Base-by-base conservation (phyloP, 192 early-diverging fungal species). In the Backusella mclennaniae region DNA sequence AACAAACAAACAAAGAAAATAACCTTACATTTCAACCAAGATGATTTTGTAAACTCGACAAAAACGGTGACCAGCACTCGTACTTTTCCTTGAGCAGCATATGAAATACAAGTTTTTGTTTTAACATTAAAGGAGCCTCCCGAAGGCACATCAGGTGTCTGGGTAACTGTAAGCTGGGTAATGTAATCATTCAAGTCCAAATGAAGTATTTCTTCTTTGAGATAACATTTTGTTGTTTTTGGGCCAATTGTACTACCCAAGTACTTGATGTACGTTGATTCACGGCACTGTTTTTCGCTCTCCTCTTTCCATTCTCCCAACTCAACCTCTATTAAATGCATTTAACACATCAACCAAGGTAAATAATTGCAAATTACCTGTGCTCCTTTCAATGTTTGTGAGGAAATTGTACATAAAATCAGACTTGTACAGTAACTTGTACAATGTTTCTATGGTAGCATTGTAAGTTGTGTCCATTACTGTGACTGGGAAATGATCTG, bases 71-170 rank as follows among this genome's bases (percentile, higher is more conserved):
- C 83, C 36, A 90, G 78, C 8, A 90, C 79, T 29, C 83, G 80
- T 36, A 82, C 75, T 44, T 83, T 69, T 35, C 75, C 83, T 17
- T 77, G 44, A 9, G 85, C 85, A 6, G 84, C 84, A 77, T 84
- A 86, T 52, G 86, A 84, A 35, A 88, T 88, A 73, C 89, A 90
- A 31, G 82, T 84, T 2, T 85, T 77, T 29, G 82, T 85, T 33
- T 90, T 90, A 29, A 88, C 84, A 19, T 71, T 80, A 63, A 90
- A 90, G 12, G 80, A 80, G 9, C 74, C 78, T 66, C 89, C 89
- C 56, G 86, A 84, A 11, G 89, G 89, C 0, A 90, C 87, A 77
- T 90, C 87, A 15, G 89, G 89, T 11, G 89, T 90, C 17, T 83
- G 80, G 0, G 89, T 87, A 11, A 84, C 86, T 0, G 86, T 87